phyloP scores from a whole-genome alignment of 202 grass and related monocot species.

The Panicum virgatum region DNA sequence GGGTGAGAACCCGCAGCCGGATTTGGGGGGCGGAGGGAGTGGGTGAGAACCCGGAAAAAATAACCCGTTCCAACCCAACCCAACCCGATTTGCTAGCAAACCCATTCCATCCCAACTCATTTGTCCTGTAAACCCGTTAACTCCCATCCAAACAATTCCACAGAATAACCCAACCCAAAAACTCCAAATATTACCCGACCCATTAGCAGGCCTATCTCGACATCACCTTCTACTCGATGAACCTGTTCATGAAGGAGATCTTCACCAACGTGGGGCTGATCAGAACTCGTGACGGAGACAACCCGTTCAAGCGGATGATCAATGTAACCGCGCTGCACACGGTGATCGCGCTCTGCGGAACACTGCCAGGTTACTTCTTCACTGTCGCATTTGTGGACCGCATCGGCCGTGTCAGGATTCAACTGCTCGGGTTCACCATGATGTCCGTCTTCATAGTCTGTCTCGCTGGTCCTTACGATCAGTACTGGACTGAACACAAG shows the following conservation, averaged over 20 bases:
- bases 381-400: conserved; percentile 52
- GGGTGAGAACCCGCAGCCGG: too few species aligned
- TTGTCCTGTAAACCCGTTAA: too few species aligned
- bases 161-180: too few species aligned
- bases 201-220: too few species aligned
- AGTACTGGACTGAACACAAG: conserved; percentile 15
- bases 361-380: conserved; percentile 54
- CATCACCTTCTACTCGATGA: conserved; percentile 55
- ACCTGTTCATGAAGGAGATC: conserved; percentile 65
- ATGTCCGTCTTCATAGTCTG: conserved; percentile 50
- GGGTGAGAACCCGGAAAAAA: too few species aligned
- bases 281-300: background rate
- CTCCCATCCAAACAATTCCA: too few species aligned
- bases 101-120: too few species aligned
- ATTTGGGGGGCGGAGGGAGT: too few species aligned
- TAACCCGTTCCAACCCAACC: too few species aligned
- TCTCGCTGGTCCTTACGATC: conserved; percentile 34
- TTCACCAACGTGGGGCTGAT: conserved; percentile 39
- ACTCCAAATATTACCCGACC: too few species aligned
- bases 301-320: conserved; percentile 36
- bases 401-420: conserved; percentile 46
- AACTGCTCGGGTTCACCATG: conserved; percentile 66
- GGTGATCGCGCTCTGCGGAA: conserved; percentile 40
- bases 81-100: too few species aligned
- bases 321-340: conserved; percentile 11